Conservation (phyloP, 1,284 basidiomycete genomes). For the Amylostereum chailletii region DNA sequence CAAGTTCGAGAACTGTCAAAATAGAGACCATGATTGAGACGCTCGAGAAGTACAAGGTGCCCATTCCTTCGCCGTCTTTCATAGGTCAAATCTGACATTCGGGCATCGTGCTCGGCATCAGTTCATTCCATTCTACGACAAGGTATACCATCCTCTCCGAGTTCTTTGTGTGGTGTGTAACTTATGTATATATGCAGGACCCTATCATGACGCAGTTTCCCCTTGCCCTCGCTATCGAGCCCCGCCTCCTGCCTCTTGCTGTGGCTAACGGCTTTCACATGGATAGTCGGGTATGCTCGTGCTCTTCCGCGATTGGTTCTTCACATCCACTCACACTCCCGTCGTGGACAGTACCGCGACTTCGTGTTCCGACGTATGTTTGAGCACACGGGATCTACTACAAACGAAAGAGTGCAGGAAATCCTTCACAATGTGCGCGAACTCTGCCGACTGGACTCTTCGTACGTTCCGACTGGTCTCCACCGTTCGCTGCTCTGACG, state of each 20-base stretch:
- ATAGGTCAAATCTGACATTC: too few relatives aligned
- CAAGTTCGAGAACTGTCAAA: constrained; percentile 41
- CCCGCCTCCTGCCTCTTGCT: constrained; percentile 61
- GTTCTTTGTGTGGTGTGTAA: constrained; percentile 9
- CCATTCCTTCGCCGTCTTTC: constrained; percentile 14
- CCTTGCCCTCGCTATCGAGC: constrained; percentile 64
- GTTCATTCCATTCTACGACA: constrained; percentile 70
- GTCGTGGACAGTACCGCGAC: constrained; percentile 54
- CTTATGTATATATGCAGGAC: constrained; percentile 35
- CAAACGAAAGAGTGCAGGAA: constrained; percentile 46
- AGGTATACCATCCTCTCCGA: constrained; percentile 30
- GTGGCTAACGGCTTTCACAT: constrained; percentile 64
- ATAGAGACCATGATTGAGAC: constrained; percentile 59
- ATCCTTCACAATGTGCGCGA: constrained; percentile 61
- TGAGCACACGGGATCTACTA: constrained; percentile 44
- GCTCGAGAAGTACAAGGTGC: constrained; percentile 59
- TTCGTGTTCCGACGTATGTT: constrained; percentile 79
- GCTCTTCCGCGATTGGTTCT: constrained; percentile 4
- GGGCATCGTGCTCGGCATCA: constrained; percentile 19
- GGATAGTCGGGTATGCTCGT: constrained; percentile 43
- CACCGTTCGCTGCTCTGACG: constrained; percentile 5
- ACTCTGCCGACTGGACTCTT: constrained; percentile 53
- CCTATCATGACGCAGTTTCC: constrained; percentile 70
- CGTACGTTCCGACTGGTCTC: constrained; percentile 30
- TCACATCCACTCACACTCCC: constrained; percentile 4